phyloP scores from a whole-genome alignment of 352 stramenopile genomes.

The Halophytophthora batemanensis region DNA sequence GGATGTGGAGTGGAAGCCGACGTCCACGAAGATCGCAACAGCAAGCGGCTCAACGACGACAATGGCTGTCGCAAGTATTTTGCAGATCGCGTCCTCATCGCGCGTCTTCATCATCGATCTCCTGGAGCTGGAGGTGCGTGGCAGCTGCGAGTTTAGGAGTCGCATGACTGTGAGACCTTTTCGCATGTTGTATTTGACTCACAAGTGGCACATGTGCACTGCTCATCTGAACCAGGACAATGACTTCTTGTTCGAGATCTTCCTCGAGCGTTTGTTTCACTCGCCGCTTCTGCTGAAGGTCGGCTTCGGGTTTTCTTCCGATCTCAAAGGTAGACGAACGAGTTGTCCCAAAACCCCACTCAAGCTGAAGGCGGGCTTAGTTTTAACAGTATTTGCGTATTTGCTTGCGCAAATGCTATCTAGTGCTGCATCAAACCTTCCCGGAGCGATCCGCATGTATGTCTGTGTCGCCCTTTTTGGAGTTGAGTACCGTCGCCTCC shows the following conservation, averaged over 20 bases:
- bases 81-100: slow-evolving; percentile 51
- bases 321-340: slow-evolving; percentile 48
- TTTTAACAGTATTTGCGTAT: background rate
- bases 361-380: background rate
- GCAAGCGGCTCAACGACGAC: slow-evolving; percentile 21
- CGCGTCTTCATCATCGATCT: slow-evolving; percentile 59
- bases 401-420: slow-evolving; percentile 1
- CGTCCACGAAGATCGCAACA: too few relatives aligned
- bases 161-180: too few relatives aligned
- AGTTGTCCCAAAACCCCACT: background rate
- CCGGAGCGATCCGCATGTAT: slow-evolving; percentile 43
- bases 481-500: slow-evolving; percentile 28
- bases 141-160: too few relatives aligned
- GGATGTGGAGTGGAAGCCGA: slow-evolving; percentile 71
- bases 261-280: slow-evolving; percentile 37
- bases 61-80: slow-evolving; percentile 46
- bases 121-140: slow-evolving; percentile 54
- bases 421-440: slow-evolving; percentile 66
- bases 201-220: too few relatives aligned
- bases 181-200: background rate
- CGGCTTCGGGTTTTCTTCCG: slow-evolving; percentile 65
- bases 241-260: slow-evolving; percentile 42
- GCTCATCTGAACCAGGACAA: too few relatives aligned
- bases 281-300: slow-evolving; percentile 43
- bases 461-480: slow-evolving; percentile 38